Percentiles rank a stretch among this genome's conserved stretches.
Evolutionary conservation across 1,284 basidiomycete species (phyloP).

Genomic region (Boletellus deceptivus): DNA sequence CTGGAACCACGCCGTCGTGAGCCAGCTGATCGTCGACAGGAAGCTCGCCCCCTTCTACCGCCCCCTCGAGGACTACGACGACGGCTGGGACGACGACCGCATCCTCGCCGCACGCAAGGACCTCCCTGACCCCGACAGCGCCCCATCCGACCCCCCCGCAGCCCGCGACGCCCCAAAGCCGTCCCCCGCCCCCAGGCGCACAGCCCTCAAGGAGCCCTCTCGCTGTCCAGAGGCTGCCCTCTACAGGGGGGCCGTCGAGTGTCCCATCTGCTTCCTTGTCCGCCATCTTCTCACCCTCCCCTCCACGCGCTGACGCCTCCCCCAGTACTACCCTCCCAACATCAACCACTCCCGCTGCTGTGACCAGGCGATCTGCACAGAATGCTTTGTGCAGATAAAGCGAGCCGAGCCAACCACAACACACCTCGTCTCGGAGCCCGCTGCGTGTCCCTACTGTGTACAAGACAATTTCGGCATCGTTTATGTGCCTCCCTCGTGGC

Average conservation of each 20-base stretch:
- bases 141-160: constrained; percentile 33
- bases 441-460: constrained; percentile 95
- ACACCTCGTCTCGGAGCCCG: constrained; percentile 90
- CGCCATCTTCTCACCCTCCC: constrained; percentile 37
- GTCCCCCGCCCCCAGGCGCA: constrained; percentile 43
- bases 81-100: constrained; percentile 81
- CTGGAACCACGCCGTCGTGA: constrained; percentile 88
- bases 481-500: constrained; percentile 82
- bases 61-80: constrained; percentile 90
- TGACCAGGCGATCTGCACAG: constrained; percentile 97
- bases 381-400: constrained; percentile 99
- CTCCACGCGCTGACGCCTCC: constrained; percentile 26
- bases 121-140: constrained; percentile 45
- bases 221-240: constrained; percentile 70
- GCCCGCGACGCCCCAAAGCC: constrained; percentile 38
- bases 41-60: constrained; percentile 94
- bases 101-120: constrained; percentile 76
- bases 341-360: constrained; percentile 98
- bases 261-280: constrained; percentile 99
- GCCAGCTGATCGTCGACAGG: constrained; percentile 83
- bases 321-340: constrained; percentile 88
- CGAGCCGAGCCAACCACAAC: constrained; percentile 90
- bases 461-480: constrained; percentile 95
- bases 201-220: constrained; percentile 50
- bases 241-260: constrained; percentile 88